Conservation (phyloP, 345 rosid genomes). For the Hibiscus syriacus region DNA sequence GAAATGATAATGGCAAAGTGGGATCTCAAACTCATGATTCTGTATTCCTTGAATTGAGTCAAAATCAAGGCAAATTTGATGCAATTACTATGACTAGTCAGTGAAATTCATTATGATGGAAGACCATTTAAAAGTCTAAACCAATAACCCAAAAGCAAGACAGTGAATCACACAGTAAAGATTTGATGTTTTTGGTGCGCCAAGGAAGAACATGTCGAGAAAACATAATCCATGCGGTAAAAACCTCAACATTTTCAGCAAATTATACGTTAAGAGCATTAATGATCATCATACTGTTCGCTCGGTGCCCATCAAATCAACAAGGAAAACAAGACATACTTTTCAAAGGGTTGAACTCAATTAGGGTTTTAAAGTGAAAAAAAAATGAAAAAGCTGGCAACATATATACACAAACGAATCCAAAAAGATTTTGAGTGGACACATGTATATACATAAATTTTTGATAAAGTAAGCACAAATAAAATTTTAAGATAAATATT, state of each 20-base stretch:
- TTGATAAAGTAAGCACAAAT: too few relatives aligned
- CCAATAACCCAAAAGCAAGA: neutral
- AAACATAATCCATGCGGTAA: too few relatives aligned
- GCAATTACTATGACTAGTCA: neutral
- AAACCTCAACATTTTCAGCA: neutral
- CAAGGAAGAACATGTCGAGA: too few relatives aligned
- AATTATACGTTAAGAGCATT: neutral
- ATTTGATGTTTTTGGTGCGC: neutral
- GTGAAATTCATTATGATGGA: neutral
- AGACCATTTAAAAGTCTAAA: neutral
- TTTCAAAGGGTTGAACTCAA: neutral
- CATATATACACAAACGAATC: too few relatives aligned
- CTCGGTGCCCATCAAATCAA: too few relatives aligned
- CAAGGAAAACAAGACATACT: too few relatives aligned
- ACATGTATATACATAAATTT: too few relatives aligned
- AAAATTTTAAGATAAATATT: too few relatives aligned
- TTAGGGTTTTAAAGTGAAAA: neutral
- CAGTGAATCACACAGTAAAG: neutral
- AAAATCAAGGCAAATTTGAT: constrained; percentile 13
- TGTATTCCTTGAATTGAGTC: constrained; percentile 9
- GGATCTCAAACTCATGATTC: constrained; percentile 25
- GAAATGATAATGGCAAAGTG: constrained; percentile 17
- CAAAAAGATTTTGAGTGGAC: too few relatives aligned
- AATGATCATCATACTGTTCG: neutral
- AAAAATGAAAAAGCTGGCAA: too few relatives aligned